Evolutionary conservation across 202 grass and related monocot genomes (phyloP), one percentile per base, ranked within the genome.

Genomic region (Musa balbisiana): DNA sequence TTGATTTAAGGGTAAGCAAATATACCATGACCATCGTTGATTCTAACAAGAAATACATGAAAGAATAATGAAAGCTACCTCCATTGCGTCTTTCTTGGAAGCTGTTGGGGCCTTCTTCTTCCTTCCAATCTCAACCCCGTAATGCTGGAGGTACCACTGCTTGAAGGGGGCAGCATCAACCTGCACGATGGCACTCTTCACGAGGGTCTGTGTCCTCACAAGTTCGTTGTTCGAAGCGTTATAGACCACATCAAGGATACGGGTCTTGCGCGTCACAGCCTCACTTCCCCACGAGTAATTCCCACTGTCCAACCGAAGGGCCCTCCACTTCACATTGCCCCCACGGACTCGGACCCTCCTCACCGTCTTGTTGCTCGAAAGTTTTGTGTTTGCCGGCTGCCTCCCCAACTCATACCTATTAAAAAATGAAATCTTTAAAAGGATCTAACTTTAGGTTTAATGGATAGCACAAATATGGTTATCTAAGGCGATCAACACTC

Each of bases 211-310:
- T 23, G 90, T 92, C 59, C 90, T 83, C 21, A 92, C 90, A 81
- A 92, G 90, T 69, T 92, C 87, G 75, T 92, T 92, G 82, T 92
- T 92, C 55, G 85, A 87, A 11, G 88, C 82, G 72, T 91, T 91
- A 77, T 91, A 91, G 8, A 91, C 83, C 22, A 91, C 85, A 76
- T 91, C 89, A 52, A 91, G 77, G 55, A 91, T 59, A 74, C 89
- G 85, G 1, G 89, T 80, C 82, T 89, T 92, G 71, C 87, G 90
- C 26, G 90, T 92, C 51, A 85, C 82, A 71, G 87, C 84, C 80
- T 92, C 90, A 70, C 90, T 89, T 9, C 90, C 90, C 90, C 90
- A 92, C 2, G 90, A 83, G 29, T 85, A 89, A 65, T 83, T 91
- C 8, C 89, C 89, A 0, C 77, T 83, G 84, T 91, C 89, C 73